Evolutionary conservation across 163 green algal genomes (phyloP).

Genomic region (Scenedesmus sp.): DNA sequence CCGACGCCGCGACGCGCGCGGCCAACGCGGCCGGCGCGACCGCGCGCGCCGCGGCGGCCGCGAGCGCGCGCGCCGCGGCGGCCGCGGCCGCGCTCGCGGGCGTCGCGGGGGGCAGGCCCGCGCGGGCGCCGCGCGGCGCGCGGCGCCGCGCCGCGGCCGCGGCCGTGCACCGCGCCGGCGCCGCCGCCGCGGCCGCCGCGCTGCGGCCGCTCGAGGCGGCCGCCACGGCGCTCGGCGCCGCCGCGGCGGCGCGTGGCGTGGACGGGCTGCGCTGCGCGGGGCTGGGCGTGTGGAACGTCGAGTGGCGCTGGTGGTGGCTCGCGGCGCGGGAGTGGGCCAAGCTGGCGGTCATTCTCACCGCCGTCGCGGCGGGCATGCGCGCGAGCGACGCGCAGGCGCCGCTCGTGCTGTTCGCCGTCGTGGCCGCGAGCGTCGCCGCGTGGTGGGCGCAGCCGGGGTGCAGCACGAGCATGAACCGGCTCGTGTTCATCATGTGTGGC

Average conservation of each 20-base stretch:
- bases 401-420: constrained; percentile 25
- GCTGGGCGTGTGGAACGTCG: constrained; percentile 29
- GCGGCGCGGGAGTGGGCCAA: constrained; percentile 4
- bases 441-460: constrained; percentile 35
- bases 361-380: neutral
- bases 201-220: neutral
- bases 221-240: neutral
- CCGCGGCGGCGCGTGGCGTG: constrained; percentile 1
- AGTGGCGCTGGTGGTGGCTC: constrained; percentile 35
- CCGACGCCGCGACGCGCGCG: neutral
- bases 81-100: neutral
- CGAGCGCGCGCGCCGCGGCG: neutral
- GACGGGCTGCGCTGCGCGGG: neutral
- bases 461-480: constrained; percentile 28
- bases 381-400: constrained; percentile 5
- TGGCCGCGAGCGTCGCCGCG: neutral
- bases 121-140: too few species aligned
- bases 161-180: too few species aligned
- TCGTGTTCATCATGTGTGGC: constrained; percentile 13
- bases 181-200: too few species aligned
- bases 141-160: too few species aligned
- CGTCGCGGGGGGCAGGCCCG: too few species aligned
- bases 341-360: neutral
- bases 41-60: too few species aligned
- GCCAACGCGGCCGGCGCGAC: too few species aligned